phyloP scores from a whole-genome alignment of 2,329 filamentous ascomycete species.

The Dichotomopilus funicola region DNA sequence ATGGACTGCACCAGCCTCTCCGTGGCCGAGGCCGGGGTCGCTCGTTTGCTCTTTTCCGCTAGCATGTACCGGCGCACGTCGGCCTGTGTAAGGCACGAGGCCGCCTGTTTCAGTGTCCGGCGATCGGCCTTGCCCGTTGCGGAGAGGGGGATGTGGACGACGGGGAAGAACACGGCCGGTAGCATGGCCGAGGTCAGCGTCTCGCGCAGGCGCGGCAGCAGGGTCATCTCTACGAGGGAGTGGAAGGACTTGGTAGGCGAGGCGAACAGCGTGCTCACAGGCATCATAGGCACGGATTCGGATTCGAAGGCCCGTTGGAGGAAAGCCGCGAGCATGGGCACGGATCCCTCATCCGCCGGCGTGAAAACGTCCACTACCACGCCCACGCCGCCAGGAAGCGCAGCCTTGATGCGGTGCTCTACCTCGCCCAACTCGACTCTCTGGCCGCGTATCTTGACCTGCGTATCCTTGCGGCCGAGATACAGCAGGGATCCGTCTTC shows the following conservation, averaged over 20 bases:
- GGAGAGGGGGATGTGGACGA: background rate
- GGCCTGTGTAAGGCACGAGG: background rate
- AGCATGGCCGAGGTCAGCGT: background rate
- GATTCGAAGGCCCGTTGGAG: background rate
- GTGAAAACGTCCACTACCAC: background rate
- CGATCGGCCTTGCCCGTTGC: background rate
- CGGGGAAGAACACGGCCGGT: background rate
- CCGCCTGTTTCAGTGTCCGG: background rate
- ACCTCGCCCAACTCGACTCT: background rate
- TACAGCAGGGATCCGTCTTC: background rate
- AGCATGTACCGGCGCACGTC: background rate
- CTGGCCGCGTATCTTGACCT: background rate
- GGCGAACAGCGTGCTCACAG: background rate
- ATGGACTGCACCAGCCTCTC: background rate
- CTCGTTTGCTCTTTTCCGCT: background rate
- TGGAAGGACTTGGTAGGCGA: background rate
- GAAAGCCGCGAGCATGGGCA: background rate
- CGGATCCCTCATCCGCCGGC: background rate
- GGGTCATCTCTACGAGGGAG: background rate
- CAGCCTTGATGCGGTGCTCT: background rate
- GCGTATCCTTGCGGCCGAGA: background rate
- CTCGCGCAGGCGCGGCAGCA: background rate
- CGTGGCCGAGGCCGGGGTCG: background rate
- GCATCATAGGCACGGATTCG: background rate
- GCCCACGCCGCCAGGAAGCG: background rate